Percentiles rank a stretch among this genome's conserved stretches.
Conservation (phyloP, 805 yeast species). For the Tetrapisispora nanseiensis region DNA sequence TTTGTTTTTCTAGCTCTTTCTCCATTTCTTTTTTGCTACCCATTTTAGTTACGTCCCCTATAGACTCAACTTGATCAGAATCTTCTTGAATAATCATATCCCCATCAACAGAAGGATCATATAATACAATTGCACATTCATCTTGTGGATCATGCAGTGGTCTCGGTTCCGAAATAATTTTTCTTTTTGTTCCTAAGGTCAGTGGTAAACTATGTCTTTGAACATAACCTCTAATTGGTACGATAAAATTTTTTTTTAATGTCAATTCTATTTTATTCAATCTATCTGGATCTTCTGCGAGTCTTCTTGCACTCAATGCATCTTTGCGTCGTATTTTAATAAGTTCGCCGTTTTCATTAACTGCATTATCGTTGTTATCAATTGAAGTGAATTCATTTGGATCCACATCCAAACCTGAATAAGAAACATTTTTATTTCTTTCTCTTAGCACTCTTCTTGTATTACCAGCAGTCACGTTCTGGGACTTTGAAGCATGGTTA, state of each 20-base stretch:
- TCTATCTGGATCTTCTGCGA: constrained; percentile 32
- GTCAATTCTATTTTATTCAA: constrained; percentile 32
- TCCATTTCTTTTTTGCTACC: constrained; percentile 21
- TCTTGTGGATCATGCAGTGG: constrained; percentile 93
- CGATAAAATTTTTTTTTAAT: constrained; percentile 42
- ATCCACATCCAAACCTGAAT: constrained; percentile 32
- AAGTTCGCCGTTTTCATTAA: constrained; percentile 25
- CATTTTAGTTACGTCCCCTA: constrained; percentile 17
- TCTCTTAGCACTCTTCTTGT: constrained; percentile 13
- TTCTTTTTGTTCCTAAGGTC: constrained; percentile 72
- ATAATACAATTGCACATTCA: constrained; percentile 87
- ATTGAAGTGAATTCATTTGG: constrained; percentile 10
- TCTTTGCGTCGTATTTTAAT: constrained; percentile 36
- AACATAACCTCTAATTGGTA: constrained; percentile 44
- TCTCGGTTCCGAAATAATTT: constrained; percentile 64
- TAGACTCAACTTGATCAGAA: constrained; percentile 8
- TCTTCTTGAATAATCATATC: constrained; percentile 21
- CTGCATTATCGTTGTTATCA: constrained; percentile 15
- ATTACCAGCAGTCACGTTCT: not conserved
- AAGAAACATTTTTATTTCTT: constrained; percentile 30
- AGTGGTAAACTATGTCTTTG: constrained; percentile 49
- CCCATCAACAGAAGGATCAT: constrained; percentile 90
- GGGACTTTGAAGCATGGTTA: too few relatives aligned
- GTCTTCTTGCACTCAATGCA: constrained; percentile 50
- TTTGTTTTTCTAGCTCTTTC: constrained; percentile 20